These are phyloP conservation scores for Aspergillus brasiliensis DNA, from an alignment of 2,329 filamentous ascomycete species.

Conservation along the genomic window DNA sequence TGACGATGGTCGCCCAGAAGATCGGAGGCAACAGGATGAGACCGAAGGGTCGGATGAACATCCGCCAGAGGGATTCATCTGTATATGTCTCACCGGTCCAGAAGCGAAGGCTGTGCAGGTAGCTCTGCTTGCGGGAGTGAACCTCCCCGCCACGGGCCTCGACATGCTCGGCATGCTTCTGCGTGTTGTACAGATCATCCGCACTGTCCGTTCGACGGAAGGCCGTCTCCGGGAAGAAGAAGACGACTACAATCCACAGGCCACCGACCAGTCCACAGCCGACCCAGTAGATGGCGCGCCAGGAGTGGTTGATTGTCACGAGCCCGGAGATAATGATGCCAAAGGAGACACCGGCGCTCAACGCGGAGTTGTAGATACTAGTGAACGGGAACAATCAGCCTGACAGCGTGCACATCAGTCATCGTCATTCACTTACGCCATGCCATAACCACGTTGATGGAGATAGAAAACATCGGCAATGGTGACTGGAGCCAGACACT, in stretches of 20 bases:
- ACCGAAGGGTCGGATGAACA: conserved; percentile 19
- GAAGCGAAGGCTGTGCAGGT: not conserved
- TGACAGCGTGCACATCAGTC: conserved; percentile 38
- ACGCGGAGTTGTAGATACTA: conserved; percentile 24
- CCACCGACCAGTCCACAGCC: not conserved
- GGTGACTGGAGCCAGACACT: conserved; percentile 52
- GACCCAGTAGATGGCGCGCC: conserved; percentile 34
- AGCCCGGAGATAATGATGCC: conserved; percentile 37
- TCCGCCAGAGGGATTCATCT: conserved; percentile 18
- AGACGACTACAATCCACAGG: not conserved
- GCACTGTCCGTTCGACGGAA: not conserved
- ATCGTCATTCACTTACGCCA: not conserved
- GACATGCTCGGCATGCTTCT: not conserved
- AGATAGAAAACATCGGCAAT: conserved; percentile 61
- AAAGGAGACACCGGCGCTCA: conserved; percentile 18
- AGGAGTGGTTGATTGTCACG: conserved; percentile 34
- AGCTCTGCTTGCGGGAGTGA: not conserved
- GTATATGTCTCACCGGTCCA: conserved; percentile 36
- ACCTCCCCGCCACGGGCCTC: not conserved
- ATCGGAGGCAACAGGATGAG: conserved; percentile 19
- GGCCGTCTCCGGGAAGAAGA: conserved; percentile 9
- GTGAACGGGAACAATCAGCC: conserved; percentile 37
- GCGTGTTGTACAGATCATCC: not conserved
- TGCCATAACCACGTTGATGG: conserved; percentile 48
- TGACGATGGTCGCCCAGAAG: conserved; percentile 23